Conservation (phyloP, 2,329 filamentous ascomycete species). For the Fusarium vanettenii region DNA sequence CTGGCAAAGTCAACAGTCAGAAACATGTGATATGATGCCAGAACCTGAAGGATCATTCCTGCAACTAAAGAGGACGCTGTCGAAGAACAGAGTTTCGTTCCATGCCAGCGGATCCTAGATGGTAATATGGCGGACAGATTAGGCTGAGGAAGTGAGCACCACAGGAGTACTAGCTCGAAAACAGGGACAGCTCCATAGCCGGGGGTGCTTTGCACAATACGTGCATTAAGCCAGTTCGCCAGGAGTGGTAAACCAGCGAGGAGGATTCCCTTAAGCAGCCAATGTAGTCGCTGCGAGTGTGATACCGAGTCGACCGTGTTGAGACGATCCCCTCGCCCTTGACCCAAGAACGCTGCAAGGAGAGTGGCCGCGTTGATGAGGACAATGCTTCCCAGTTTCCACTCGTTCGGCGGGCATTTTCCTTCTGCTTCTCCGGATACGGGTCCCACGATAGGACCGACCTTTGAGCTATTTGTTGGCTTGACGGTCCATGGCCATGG, state of each 20-base stretch:
- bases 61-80: slow-evolving; percentile 7
- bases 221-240: not conserved
- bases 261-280: slow-evolving; percentile 1
- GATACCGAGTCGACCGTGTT: not conserved
- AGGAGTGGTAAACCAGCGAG: not conserved
- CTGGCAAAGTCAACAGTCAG: not conserved
- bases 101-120: not conserved
- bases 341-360: not conserved
- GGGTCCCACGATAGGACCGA: not conserved
- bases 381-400: slow-evolving; percentile 6
- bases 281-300: not conserved
- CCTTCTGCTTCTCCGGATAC: fast-evolving
- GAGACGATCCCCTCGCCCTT: fast-evolving
- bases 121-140: slow-evolving; percentile 3
- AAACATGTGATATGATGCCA: slow-evolving; percentile 8
- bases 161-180: not conserved
- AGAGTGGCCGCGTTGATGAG: slow-evolving; percentile 4
- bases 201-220: not conserved
- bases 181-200: slow-evolving; percentile 9
- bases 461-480: not conserved
- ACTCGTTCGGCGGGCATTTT: not conserved
- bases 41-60: not conserved
- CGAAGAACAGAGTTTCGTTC: not conserved
- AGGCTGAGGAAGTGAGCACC: slow-evolving; percentile 17
- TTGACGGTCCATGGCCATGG: slow-evolving; percentile 27